Percentiles rank a stretch among this genome's conserved stretches.
These are phyloP conservation scores for Nakazawaea wyomingensis DNA, from an alignment of 805 yeast genomes.

Conservation along the genomic window DNA sequence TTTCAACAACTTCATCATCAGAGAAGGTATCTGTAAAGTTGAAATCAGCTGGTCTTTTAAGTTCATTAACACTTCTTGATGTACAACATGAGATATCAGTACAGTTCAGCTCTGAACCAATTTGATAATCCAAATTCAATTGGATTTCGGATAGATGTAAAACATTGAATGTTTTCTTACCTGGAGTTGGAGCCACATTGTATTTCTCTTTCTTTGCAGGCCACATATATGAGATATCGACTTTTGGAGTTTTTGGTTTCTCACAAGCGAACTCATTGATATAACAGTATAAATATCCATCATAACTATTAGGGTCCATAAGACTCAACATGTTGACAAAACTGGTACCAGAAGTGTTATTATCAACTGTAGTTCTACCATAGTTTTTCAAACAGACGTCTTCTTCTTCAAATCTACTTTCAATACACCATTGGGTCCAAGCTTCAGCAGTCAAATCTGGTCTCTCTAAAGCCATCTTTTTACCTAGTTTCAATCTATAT, in stretches of 20 bases:
- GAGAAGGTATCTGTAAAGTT: slow-evolving; percentile 30
- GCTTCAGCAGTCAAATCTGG: slow-evolving; percentile 37
- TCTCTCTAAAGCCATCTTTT: slow-evolving; percentile 29
- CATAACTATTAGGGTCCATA: slow-evolving; percentile 48
- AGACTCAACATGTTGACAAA: slow-evolving; percentile 44
- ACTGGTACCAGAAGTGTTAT: slow-evolving; percentile 36
- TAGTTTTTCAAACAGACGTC: slow-evolving; percentile 27
- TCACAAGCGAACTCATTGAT: slow-evolving; percentile 45
- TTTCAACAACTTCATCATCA: slow-evolving; percentile 11
- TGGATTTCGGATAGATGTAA: slow-evolving; percentile 67
- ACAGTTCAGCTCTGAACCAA: slow-evolving; percentile 58
- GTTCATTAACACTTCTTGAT: slow-evolving; percentile 36
- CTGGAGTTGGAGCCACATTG: slow-evolving; percentile 36
- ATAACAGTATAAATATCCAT: slow-evolving; percentile 61
- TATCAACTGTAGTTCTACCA: slow-evolving; percentile 32
- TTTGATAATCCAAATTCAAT: slow-evolving; percentile 46
- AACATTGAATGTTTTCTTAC: slow-evolving; percentile 45
- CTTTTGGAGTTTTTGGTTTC: slow-evolving; percentile 47
- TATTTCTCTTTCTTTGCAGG: slow-evolving; percentile 36
- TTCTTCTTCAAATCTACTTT: slow-evolving; percentile 21
- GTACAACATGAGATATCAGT: slow-evolving; percentile 56
- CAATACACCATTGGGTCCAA: slow-evolving; percentile 39
- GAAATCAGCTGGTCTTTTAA: slow-evolving; percentile 33
- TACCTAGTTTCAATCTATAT: slow-evolving; percentile 30
- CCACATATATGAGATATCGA: slow-evolving; percentile 40